These are phyloP conservation scores for Hordeum vulgare DNA, from an alignment of 176 grass and related monocot genomes.

Conservation along the genomic window DNA sequence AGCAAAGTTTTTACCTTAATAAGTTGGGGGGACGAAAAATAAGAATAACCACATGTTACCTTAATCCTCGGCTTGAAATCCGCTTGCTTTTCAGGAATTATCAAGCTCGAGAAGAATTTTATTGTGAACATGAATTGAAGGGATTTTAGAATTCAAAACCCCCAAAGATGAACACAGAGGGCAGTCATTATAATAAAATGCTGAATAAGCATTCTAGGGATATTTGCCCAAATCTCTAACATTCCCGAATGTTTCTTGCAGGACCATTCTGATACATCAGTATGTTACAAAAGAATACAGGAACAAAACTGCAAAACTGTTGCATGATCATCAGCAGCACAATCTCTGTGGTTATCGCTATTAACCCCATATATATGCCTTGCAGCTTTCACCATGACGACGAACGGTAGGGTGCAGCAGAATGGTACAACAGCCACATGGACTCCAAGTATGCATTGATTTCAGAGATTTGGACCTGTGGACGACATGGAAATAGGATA, in stretches of 20 bases:
- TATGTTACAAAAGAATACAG: constrained; percentile 12
- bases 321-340: not conserved
- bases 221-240: not conserved
- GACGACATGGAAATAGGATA: not conserved
- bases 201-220: not conserved
- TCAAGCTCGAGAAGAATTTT: not conserved
- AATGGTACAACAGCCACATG: not conserved
- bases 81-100: too few relatives aligned
- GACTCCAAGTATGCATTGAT: not conserved
- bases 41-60: not conserved
- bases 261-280: not conserved
- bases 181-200: not conserved
- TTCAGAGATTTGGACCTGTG: not conserved
- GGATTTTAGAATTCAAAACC: not conserved
- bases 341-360: not conserved
- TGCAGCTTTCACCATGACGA: not conserved
- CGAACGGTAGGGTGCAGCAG: not conserved
- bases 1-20: not conserved
- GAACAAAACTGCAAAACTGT: constrained; percentile 21
- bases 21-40: not conserved
- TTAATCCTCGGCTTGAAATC: too few relatives aligned
- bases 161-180: not conserved
- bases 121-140: not conserved
- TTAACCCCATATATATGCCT: not conserved
- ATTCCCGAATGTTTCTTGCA: not conserved